phyloP scores from a whole-genome alignment of 495 filamentous ascomycete species.

The Penicillium tannophilum region DNA sequence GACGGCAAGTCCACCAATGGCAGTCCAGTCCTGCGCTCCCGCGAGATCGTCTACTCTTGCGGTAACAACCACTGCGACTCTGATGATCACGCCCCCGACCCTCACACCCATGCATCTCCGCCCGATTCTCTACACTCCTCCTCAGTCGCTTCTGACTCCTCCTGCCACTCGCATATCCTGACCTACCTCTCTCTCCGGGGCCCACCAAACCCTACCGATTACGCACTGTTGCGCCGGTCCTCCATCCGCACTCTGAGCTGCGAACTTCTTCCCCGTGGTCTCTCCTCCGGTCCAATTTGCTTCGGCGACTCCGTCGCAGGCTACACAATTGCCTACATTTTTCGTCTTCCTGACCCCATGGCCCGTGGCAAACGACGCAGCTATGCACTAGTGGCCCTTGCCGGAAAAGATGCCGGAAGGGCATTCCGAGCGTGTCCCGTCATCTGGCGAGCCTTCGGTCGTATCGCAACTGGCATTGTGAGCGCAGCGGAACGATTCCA shows the following conservation, averaged over 20 bases:
- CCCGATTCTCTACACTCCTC: slow-evolving; percentile 49
- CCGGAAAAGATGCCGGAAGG: slow-evolving; percentile 66
- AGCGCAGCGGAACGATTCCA: slow-evolving; percentile 58
- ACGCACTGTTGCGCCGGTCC: slow-evolving; percentile 80
- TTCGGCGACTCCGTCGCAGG: slow-evolving; percentile 82
- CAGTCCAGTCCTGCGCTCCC: slow-evolving; percentile 60
- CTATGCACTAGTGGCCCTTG: slow-evolving; percentile 85
- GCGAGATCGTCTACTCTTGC: slow-evolving; percentile 51
- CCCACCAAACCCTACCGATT: slow-evolving; percentile 72
- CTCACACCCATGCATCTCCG: slow-evolving; percentile 42
- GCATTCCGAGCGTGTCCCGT: slow-evolving; percentile 75
- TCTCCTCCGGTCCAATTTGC: slow-evolving; percentile 76
- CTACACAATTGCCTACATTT: slow-evolving; percentile 91
- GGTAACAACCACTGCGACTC: slow-evolving; percentile 42
- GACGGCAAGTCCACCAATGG: slow-evolving; percentile 53
- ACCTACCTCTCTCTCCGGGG: slow-evolving; percentile 87
- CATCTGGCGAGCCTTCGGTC: slow-evolving; percentile 74
- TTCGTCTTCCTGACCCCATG: slow-evolving; percentile 84
- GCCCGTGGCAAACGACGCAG: slow-evolving; percentile 83
- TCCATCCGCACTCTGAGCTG: slow-evolving; percentile 85
- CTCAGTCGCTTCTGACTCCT: slow-evolving; percentile 48
- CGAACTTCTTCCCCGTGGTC: slow-evolving; percentile 77
- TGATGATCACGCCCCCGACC: slow-evolving; percentile 40
- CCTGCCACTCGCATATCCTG: slow-evolving; percentile 74
- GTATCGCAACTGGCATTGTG: slow-evolving; percentile 75